Conservation (phyloP, 2,329 filamentous ascomycete species). For the Colletotrichum sp. region DNA sequence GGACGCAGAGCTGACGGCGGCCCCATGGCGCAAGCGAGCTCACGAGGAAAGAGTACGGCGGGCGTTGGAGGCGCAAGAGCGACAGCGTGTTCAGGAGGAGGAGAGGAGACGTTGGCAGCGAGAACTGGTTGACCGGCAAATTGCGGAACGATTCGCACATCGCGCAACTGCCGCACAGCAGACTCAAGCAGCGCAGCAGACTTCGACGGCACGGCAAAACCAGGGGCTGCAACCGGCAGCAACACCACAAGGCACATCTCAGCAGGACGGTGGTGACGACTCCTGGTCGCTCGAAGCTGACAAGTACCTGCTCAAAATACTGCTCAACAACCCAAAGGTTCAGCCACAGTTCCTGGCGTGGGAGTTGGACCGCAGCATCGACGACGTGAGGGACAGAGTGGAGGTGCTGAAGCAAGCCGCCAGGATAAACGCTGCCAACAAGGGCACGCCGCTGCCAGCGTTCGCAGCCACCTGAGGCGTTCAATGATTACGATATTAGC, state of each 20-base stretch:
- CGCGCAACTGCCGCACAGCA: background rate
- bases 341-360: background rate
- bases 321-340: background rate
- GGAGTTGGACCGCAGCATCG: background rate
- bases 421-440: background rate
- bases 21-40: background rate
- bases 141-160: background rate
- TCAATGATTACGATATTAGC: background rate
- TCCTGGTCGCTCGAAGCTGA: background rate
- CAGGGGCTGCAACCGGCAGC: background rate
- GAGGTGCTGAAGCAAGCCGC: slow-evolving; percentile 3
- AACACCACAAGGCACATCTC: background rate
- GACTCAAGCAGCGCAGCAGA: background rate
- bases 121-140: background rate
- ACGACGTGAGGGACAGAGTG: background rate
- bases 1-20: background rate
- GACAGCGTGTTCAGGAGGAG: background rate
- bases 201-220: background rate
- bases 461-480: background rate
- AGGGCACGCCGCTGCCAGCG: background rate
- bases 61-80: background rate
- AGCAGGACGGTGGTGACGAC: background rate
- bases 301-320: background rate
- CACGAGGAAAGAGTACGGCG: background rate
- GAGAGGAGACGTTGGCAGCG: slow-evolving; percentile 1